Conservation (phyloP, 495 filamentous ascomycete species). For the Haplographium delicatum region DNA sequence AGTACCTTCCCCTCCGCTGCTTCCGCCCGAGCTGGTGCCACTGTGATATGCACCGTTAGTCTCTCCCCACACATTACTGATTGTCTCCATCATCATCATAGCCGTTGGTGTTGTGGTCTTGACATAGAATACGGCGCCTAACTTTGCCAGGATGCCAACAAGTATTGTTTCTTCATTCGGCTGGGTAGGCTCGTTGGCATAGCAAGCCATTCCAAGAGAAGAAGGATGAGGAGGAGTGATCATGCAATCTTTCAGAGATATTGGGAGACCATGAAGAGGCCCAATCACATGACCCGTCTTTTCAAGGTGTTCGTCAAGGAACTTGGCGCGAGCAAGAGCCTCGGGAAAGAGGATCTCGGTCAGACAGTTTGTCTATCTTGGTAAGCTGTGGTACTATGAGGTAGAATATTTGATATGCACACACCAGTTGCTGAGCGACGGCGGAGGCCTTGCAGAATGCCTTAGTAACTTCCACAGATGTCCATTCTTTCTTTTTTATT, state of each 20-base stretch:
- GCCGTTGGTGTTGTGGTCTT: slow-evolving; percentile 60
- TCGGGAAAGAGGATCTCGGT: slow-evolving; percentile 53
- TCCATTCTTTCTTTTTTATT: slow-evolving; percentile 43
- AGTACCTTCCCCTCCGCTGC: slow-evolving; percentile 60
- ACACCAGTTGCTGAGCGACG: slow-evolving; percentile 28
- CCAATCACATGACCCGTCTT: slow-evolving; percentile 44
- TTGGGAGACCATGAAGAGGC: slow-evolving; percentile 54
- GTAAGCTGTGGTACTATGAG: slow-evolving; percentile 4
- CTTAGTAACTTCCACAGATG: slow-evolving; percentile 46
- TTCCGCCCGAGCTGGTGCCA: slow-evolving; percentile 50
- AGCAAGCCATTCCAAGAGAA: slow-evolving; percentile 30
- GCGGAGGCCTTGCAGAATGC: slow-evolving; percentile 54
- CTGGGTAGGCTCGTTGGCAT: slow-evolving; percentile 39
- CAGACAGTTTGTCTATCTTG: slow-evolving; percentile 46
- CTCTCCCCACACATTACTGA: slow-evolving; percentile 27
- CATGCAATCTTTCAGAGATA: slow-evolving; percentile 54
- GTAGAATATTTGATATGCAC: not conserved
- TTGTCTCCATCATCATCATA: slow-evolving; percentile 46
- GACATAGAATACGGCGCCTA: slow-evolving; percentile 59
- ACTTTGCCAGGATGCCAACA: slow-evolving; percentile 37
- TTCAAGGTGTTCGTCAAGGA: slow-evolving; percentile 47
- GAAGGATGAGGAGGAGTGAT: slow-evolving; percentile 21
- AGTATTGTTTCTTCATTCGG: slow-evolving; percentile 22
- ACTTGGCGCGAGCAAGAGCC: slow-evolving; percentile 45
- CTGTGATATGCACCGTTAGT: slow-evolving; percentile 49